These are phyloP conservation scores for Firmiana major DNA, from an alignment of 345 rosid species.

Conservation along the genomic window DNA sequence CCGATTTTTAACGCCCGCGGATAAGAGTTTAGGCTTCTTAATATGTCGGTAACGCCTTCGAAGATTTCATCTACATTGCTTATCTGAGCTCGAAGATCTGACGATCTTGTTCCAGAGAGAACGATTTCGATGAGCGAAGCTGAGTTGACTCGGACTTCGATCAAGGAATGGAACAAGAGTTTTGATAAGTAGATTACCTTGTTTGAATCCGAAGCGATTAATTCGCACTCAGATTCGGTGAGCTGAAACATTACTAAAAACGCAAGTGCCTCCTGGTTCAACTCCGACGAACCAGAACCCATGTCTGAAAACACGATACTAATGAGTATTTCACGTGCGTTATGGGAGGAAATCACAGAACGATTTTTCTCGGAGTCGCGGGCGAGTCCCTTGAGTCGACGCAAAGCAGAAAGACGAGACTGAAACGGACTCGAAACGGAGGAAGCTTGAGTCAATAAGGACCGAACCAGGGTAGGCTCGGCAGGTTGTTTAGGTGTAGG, in stretches of 20 bases:
- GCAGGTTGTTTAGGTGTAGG: constrained; percentile 98
- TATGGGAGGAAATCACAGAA: constrained; percentile 50
- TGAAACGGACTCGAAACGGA: constrained; percentile 34
- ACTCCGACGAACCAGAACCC: constrained; percentile 39
- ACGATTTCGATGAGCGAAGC: constrained; percentile 73
- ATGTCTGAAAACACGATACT: constrained; percentile 42
- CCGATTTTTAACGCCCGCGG: constrained; percentile 74
- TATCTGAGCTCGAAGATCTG: constrained; percentile 58
- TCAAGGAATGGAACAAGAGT: constrained; percentile 51
- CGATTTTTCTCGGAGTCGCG: constrained; percentile 90
- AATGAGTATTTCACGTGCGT: constrained; percentile 44
- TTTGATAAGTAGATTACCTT: constrained; percentile 40
- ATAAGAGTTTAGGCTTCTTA: constrained; percentile 42
- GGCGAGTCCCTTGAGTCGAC: constrained; percentile 75
- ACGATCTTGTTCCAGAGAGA: constrained; percentile 58
- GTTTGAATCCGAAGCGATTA: constrained; percentile 47
- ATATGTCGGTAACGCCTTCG: constrained; percentile 68
- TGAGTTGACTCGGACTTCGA: constrained; percentile 72
- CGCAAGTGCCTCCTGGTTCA: constrained; percentile 63
- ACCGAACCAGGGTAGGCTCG: constrained; percentile 61
- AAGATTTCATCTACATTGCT: constrained; percentile 50
- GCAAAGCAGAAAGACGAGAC: constrained; percentile 70
- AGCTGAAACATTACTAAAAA: constrained; percentile 62
- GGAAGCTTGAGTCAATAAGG: constrained; percentile 58
- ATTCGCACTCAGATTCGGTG: constrained; percentile 56